Base-by-base conservation (phyloP, 2,329 filamentous ascomycete genomes). In the Mollisiaceae sp. region DNA sequence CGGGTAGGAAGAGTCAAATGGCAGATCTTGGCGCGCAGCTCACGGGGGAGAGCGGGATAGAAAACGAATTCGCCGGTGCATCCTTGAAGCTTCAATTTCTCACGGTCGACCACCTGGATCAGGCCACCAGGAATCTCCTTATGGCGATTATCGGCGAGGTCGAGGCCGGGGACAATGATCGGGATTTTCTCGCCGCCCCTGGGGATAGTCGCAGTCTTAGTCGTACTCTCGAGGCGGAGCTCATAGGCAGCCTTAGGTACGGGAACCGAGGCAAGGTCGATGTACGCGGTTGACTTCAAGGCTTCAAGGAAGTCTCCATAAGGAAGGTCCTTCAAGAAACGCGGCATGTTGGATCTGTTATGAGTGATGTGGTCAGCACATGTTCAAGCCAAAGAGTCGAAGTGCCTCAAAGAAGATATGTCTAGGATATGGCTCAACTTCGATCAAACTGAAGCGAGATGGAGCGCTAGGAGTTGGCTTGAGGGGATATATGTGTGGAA, bases 21-120 rank as follows among this genome's bases (percentile, higher is more conserved):
- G 32, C 59, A 67, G 32, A 70, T 65, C 35, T 64, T 56, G 36
- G 45, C 24, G 2, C 62, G 38, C 4, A 70, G 1, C 59, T 70
- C 66, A n/a, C 24, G 18, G 9, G 68, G 66, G 8, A 70, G 55
- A 8, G 56, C 54, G 32, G 45, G 14, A 54, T 67, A 70, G 4
- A 65, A 45, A 8, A 59, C 47, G 22, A 67, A 63, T 20, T 59
- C 18, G 22, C 24, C 43, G 9, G 8, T 58, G 12, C 3, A 14
- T 6, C 52, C 62, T 27, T 56, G 20, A 12, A 18, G 11, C 41
- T 60, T 62, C 14, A 63, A 58, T 15, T 22, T 36, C 18, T 35
- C 15, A 9, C 11, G 27, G 41, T 57, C 43, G 24, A 67, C 27
- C 4, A 52, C 15, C n/a, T 36, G 50, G 41, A 59, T 18, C n/a